A percentile compares a stretch with the other conserved stretches of the same genome.
Conservation (phyloP, 2,329 filamentous ascomycete species). For the Piedraia hortae region DNA sequence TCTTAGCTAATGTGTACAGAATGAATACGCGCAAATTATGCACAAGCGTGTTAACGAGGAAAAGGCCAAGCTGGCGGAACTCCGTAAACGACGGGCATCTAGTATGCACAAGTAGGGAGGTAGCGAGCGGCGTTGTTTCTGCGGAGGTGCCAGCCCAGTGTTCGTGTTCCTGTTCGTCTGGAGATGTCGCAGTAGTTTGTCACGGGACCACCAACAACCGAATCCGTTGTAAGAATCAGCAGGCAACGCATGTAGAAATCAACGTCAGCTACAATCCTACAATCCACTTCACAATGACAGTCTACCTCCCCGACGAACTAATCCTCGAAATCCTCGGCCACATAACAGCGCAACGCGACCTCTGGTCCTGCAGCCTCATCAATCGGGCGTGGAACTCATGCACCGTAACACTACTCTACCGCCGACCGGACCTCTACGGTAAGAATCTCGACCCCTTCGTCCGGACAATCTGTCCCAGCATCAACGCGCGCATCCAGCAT, state of each 20-base stretch:
- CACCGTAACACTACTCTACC: constrained; percentile 25
- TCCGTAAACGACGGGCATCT: constrained; percentile 88
- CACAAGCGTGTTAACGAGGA: constrained; percentile 93
- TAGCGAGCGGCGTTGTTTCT: too few relatives aligned
- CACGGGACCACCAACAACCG: too few relatives aligned
- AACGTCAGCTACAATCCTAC: not conserved
- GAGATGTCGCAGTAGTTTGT: not conserved
- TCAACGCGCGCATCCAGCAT: constrained; percentile 21
- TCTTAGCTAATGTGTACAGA: constrained; percentile 24
- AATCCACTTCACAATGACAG: constrained; percentile 3
- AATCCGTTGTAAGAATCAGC: too few relatives aligned
- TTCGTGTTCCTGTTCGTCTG: not conserved
- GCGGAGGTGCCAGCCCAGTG: too few relatives aligned
- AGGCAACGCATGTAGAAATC: constrained; percentile 1
- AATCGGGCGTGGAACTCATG: constrained; percentile 29
- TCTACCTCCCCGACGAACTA: constrained; percentile 27
- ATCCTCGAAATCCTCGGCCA: constrained; percentile 22
- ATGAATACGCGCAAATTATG: constrained; percentile 87
- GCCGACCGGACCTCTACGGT: constrained; percentile 23
- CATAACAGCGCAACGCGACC: constrained; percentile 19
- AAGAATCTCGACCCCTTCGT: constrained; percentile 27
- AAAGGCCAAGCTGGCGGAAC: constrained; percentile 78
- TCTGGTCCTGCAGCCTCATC: constrained; percentile 25
- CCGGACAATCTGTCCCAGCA: constrained; percentile 25
- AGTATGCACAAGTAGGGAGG: constrained; percentile 55